Percentiles rank a stretch among this genome's conserved stretches.
phyloP scores from a whole-genome alignment of 441 rosid genomes.

The Pelargonium myrrhifolium region DNA sequence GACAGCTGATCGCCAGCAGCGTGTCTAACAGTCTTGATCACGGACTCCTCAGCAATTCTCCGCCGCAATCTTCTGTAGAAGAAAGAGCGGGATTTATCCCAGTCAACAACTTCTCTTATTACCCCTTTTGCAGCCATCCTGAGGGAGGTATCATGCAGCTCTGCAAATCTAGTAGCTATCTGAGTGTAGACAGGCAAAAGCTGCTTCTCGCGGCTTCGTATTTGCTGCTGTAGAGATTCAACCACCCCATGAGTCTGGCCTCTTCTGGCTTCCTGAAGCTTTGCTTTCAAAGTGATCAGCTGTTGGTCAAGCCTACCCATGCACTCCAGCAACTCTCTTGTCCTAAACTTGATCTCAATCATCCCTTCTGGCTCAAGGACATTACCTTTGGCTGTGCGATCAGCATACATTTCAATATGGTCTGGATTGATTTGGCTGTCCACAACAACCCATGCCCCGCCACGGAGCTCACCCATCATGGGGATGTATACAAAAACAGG shows the following conservation, averaged over 20 bases:
- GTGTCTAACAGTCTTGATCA: conserved; percentile 54
- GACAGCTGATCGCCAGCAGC: conserved; percentile 68
- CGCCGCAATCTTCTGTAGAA: conserved; percentile 68
- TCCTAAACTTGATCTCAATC: conserved; percentile 92
- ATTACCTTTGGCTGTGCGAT: conserved; percentile 86
- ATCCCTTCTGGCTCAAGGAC: conserved; percentile 99
- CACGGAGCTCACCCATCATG: conserved; percentile 98
- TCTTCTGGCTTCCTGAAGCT: conserved; percentile 63
- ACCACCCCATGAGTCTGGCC: conserved; percentile 32
- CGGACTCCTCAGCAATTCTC: conserved; percentile 67
- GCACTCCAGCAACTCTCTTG: conserved; percentile 89
- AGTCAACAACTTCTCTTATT: conserved; percentile 83
- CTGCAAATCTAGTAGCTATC: conserved; percentile 90
- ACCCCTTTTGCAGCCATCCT: conserved; percentile 99
- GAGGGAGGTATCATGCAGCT: conserved; percentile 86
- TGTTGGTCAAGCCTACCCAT: conserved; percentile 91
- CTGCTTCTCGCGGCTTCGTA: conserved; percentile 73
- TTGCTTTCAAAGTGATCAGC: conserved; percentile 54
- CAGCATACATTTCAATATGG: conserved; percentile 98
- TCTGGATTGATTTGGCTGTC: conserved; percentile 91
- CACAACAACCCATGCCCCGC: conserved; percentile 99
- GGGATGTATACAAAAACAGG: conserved; percentile 99
- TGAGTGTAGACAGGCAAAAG: conserved; percentile 88
- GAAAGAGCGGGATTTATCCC: conserved; percentile 62
- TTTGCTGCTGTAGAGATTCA: conserved; percentile 64